A percentile compares a stretch with the other conserved stretches of the same genome.
Conservation (phyloP, 2,329 filamentous ascomycete species). For the Aspergillus flavus region DNA sequence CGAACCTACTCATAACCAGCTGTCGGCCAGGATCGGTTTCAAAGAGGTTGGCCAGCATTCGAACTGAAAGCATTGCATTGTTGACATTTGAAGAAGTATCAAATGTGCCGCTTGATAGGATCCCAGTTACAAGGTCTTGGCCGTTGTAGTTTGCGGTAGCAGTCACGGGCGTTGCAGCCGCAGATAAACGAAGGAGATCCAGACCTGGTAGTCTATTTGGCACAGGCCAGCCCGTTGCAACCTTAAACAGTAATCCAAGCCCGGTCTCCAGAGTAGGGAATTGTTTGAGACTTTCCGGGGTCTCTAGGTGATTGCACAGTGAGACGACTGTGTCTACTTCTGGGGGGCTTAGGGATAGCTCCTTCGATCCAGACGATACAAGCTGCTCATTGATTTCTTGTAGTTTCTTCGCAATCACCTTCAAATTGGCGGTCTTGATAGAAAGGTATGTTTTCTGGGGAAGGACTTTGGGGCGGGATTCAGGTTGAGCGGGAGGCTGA, state of each 20-base stretch:
- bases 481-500: slow-evolving; percentile 33
- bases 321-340: slow-evolving; percentile 66
- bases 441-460: slow-evolving; percentile 79
- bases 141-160: slow-evolving; percentile 60
- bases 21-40: slow-evolving; percentile 70
- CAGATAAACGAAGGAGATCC: slow-evolving; percentile 83
- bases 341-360: slow-evolving; percentile 70
- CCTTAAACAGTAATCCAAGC: slow-evolving; percentile 68
- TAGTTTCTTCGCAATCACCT: slow-evolving; percentile 75
- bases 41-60: slow-evolving; percentile 83
- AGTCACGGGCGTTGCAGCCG: slow-evolving; percentile 66
- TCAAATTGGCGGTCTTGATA: slow-evolving; percentile 72
- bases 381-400: slow-evolving; percentile 70
- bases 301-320: slow-evolving; percentile 66
- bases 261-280: slow-evolving; percentile 55
- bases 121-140: slow-evolving; percentile 60
- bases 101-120: slow-evolving; percentile 63
- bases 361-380: slow-evolving; percentile 70
- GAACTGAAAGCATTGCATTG: slow-evolving; percentile 82
- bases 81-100: slow-evolving; percentile 69
- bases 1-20: slow-evolving; percentile 61
- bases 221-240: slow-evolving; percentile 78
- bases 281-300: slow-evolving; percentile 38
- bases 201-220: slow-evolving; percentile 79
- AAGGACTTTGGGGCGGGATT: slow-evolving; percentile 61